A percentile compares a stretch with the other conserved stretches of the same genome.
phyloP scores from a whole-genome alignment of 768 basidiomycete genomes.

The Tricholoma sp. region DNA sequence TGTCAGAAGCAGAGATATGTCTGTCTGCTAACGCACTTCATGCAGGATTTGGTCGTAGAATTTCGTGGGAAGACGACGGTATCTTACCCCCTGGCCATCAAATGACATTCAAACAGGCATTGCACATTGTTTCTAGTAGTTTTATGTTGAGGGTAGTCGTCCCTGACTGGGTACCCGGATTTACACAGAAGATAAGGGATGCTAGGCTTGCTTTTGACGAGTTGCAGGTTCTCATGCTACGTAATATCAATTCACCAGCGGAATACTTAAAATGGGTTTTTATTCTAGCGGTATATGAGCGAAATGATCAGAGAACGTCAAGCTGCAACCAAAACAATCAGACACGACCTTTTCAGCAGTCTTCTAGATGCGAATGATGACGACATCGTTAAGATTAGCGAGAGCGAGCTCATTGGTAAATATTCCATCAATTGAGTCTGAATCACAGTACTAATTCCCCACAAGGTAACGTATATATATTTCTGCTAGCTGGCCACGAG shows the following conservation, averaged over 20 bases:
- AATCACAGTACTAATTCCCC: background rate
- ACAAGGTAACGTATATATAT: constrained; percentile 43
- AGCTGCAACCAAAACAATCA: too few species aligned
- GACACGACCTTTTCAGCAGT: too few species aligned
- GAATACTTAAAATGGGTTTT: background rate
- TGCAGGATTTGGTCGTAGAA: constrained; percentile 45
- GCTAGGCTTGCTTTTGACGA: constrained; percentile 37
- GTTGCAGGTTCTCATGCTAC: constrained; percentile 26
- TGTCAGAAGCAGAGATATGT: background rate
- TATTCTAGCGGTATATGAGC: too few species aligned
- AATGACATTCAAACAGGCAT: too few species aligned
- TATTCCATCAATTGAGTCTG: background rate
- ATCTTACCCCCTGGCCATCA: constrained; percentile 38
- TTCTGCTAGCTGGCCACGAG: constrained; percentile 60
- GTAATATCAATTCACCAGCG: background rate
- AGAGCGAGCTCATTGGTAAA: constrained; percentile 38
- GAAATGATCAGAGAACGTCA: too few species aligned
- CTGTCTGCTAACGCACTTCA: background rate
- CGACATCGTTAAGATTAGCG: constrained; percentile 29
- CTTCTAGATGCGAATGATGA: constrained; percentile 46
- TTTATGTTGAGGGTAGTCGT: constrained; percentile 32
- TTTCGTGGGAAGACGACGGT: constrained; percentile 42
- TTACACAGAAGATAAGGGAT: constrained; percentile 27
- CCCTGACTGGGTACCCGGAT: constrained; percentile 33
- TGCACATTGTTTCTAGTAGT: constrained; percentile 37